Percentiles rank a stretch among this genome's conserved stretches.
Conservation (phyloP, 805 yeast species). For the Hanseniaspora mollemarum region DNA sequence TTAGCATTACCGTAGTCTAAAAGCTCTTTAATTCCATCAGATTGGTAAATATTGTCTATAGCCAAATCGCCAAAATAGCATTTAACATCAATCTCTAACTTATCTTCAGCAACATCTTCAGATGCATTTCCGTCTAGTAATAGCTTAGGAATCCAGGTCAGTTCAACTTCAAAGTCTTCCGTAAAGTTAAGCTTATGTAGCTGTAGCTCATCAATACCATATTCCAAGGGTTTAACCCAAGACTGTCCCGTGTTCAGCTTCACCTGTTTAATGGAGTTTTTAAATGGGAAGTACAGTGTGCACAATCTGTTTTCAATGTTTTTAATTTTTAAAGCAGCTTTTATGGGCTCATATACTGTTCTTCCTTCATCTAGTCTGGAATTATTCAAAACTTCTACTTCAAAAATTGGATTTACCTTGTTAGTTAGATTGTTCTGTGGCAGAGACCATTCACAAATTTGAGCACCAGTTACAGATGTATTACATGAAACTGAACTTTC, state of each 20-base stretch:
- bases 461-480: background rate
- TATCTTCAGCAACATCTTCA: constrained; percentile 28
- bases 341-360: constrained; percentile 52
- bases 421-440: constrained; percentile 35
- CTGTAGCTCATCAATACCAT: constrained; percentile 54
- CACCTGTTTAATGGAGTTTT: constrained; percentile 47
- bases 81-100: constrained; percentile 46
- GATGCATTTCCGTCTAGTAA: constrained; percentile 33
- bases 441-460: constrained; percentile 36
- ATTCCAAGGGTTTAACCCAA: constrained; percentile 37
- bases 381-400: constrained; percentile 41
- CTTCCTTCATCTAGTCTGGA: constrained; percentile 35
- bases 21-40: constrained; percentile 63
- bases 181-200: constrained; percentile 42
- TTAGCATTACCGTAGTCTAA: constrained; percentile 54
- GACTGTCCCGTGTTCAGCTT: constrained; percentile 29
- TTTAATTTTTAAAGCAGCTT: constrained; percentile 48
- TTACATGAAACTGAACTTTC: background rate
- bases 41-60: constrained; percentile 22
- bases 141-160: constrained; percentile 67
- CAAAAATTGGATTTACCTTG: constrained; percentile 33
- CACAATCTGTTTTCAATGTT: constrained; percentile 58
- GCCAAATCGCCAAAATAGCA: constrained; percentile 73
- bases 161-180: constrained; percentile 53
- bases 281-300: constrained; percentile 41